Conservation (phyloP, 129 eudicot species). For the Arctium minus region DNA sequence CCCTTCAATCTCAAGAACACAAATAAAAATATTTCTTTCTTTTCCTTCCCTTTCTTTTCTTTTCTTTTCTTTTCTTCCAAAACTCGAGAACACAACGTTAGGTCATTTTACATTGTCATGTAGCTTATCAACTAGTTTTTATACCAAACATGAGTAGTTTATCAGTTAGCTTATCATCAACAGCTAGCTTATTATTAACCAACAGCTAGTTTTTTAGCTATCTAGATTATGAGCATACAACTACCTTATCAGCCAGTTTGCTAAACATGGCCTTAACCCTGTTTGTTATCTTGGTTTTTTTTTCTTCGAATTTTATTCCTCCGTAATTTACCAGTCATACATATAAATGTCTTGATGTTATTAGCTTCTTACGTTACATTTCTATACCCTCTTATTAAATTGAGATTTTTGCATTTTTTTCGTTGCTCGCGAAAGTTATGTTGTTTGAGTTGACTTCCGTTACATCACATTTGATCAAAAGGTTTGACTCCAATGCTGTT, state of each 20-base stretch:
- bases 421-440: not conserved
- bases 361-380: not conserved
- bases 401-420: not conserved
- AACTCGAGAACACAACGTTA: too few species aligned
- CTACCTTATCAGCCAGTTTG: too few species aligned
- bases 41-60: too few species aligned
- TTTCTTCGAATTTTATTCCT: not conserved
- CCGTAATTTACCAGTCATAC: not conserved
- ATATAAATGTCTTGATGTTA: not conserved
- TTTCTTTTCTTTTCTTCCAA: too few species aligned
- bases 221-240: not conserved
- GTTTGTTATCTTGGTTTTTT: not conserved
- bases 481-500: constrained; percentile 1
- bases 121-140: not conserved
- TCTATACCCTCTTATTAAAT: not conserved
- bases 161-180: not conserved
- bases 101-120: not conserved
- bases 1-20: too few species aligned
- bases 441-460: constrained; percentile 1
- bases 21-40: too few species aligned
- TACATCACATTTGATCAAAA: constrained; percentile 4
- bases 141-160: not conserved
- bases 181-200: not conserved
- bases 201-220: not conserved
- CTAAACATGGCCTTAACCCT: too few species aligned